Evolutionary conservation across 2,329 filamentous ascomycete genomes (phyloP).

Genomic region (Plenodomus tracheiphilus): DNA sequence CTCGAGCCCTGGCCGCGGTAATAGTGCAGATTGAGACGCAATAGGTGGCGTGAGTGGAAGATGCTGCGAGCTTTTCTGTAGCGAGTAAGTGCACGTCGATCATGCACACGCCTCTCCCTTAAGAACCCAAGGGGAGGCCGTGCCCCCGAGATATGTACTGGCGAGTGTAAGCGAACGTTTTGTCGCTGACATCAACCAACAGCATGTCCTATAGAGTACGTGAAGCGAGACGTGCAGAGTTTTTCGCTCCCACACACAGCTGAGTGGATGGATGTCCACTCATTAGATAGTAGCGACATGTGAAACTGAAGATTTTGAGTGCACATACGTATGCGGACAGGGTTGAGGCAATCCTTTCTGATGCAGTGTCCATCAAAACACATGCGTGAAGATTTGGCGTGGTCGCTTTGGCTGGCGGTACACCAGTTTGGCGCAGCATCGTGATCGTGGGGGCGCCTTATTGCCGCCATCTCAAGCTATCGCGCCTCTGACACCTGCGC

Average conservation of each 20-base stretch:
- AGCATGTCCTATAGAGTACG: conserved; percentile 22
- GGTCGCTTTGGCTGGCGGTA: not conserved
- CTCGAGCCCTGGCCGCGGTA: no score
- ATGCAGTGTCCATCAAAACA: not conserved
- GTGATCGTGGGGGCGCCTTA: not conserved
- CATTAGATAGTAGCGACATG: conserved; percentile 14
- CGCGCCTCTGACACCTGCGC: not conserved
- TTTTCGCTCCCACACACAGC: conserved; percentile 29
- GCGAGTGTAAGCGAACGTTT: not conserved
- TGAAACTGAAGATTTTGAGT: conserved; percentile 14
- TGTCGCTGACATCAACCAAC: conserved; percentile 17
- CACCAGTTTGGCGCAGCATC: not conserved
- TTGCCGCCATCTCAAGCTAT: not conserved
- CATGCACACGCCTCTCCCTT: not conserved
- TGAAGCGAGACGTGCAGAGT: conserved; percentile 21
- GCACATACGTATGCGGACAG: conserved; percentile 4
- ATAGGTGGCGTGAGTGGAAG: not conserved
- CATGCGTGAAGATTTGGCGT: not conserved
- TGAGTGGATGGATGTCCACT: conserved; percentile 25
- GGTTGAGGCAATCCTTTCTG: not conserved
- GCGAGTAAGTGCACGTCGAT: not conserved
- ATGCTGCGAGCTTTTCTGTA: not conserved
- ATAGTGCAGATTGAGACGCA: not conserved
- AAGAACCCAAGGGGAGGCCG: not conserved
- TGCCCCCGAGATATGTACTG: not conserved